These are phyloP conservation scores for Zostera marina DNA, from an alignment of 116 monocot species.

Conservation along the genomic window DNA sequence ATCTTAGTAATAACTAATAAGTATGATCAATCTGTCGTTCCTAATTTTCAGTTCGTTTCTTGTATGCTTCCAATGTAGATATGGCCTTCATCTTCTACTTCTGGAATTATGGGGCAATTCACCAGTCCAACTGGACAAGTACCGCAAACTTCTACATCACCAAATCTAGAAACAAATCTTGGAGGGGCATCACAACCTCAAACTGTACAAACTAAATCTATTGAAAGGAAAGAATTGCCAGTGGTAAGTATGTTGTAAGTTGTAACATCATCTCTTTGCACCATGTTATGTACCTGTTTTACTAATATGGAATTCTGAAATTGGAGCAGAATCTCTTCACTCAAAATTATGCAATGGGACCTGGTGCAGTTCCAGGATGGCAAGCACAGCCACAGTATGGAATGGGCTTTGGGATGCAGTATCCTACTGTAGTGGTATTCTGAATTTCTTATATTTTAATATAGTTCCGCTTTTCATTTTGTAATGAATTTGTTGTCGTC, in stretches of 20 bases:
- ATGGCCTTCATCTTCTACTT: too few species aligned
- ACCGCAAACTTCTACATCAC: neutral
- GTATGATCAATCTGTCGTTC: too few species aligned
- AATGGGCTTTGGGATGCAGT: conserved; percentile 75
- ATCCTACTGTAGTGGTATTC: conserved; percentile 41
- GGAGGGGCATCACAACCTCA: conserved; percentile 4
- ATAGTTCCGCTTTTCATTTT: too few species aligned
- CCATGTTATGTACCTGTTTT: too few species aligned
- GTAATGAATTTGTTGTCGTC: too few species aligned
- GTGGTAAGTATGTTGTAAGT: conserved; percentile 22
- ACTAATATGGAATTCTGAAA: neutral
- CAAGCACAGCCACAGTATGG: conserved; percentile 41
- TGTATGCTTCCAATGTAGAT: too few species aligned
- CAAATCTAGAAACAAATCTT: neutral
- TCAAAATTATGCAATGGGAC: conserved; percentile 31
- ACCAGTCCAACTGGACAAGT: neutral
- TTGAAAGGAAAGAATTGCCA: conserved; percentile 76
- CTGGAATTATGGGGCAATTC: too few species aligned
- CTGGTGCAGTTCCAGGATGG: conserved; percentile 32
- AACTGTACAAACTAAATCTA: conserved; percentile 25
- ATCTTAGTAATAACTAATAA: too few species aligned
- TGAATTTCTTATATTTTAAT: neutral
- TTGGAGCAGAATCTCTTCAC: conserved; percentile 66
- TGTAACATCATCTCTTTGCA: neutral
- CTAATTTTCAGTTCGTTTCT: too few species aligned